phyloP scores from a whole-genome alignment of 768 basidiomycete genomes.

The Panaeolus papilionaceus region DNA sequence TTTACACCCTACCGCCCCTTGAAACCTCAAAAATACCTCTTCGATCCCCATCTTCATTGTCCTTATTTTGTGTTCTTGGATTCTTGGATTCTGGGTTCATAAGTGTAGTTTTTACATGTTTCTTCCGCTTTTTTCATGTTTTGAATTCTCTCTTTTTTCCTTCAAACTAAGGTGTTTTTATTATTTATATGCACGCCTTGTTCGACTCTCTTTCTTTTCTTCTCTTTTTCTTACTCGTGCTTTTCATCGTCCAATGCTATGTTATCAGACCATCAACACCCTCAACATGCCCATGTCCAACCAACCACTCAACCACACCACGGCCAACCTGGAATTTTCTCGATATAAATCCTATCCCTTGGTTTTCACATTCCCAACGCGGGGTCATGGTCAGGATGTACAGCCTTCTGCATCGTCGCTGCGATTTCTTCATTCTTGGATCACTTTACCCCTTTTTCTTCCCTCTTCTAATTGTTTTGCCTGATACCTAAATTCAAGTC shows the following conservation, averaged over 20 bases:
- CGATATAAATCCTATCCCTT: slow-evolving; percentile 1
- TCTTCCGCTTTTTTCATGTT: slow-evolving; percentile 22
- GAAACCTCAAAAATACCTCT: neutral
- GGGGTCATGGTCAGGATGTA: neutral
- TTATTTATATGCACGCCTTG: slow-evolving; percentile 26
- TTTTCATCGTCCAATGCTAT: slow-evolving; percentile 22
- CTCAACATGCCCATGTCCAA: slow-evolving; percentile 2
- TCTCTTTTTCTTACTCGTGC: slow-evolving; percentile 21
- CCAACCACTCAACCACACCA: neutral
- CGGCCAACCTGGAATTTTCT: slow-evolving; percentile 5
- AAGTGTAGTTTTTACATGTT: slow-evolving; percentile 18
- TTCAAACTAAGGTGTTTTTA: slow-evolving; percentile 13
- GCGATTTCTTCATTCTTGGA: neutral
- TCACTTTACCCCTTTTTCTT: neutral
- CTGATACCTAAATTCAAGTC: neutral
- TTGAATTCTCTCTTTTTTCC: slow-evolving; percentile 16
- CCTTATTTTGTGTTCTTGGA: neutral
- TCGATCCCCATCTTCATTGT: neutral
- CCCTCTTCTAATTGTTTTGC: neutral
- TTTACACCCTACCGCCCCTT: neutral
- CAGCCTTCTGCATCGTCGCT: neutral
- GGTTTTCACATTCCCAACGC: neutral
- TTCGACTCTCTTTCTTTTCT: slow-evolving; percentile 27
- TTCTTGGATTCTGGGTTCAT: slow-evolving; percentile 9
- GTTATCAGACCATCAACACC: slow-evolving; percentile 10